A percentile compares a stretch with the other conserved stretches of the same genome.
Evolutionary conservation across 2,329 filamentous ascomycete genomes (phyloP).

Genomic region (Pseudogymnoascus sp.): DNA sequence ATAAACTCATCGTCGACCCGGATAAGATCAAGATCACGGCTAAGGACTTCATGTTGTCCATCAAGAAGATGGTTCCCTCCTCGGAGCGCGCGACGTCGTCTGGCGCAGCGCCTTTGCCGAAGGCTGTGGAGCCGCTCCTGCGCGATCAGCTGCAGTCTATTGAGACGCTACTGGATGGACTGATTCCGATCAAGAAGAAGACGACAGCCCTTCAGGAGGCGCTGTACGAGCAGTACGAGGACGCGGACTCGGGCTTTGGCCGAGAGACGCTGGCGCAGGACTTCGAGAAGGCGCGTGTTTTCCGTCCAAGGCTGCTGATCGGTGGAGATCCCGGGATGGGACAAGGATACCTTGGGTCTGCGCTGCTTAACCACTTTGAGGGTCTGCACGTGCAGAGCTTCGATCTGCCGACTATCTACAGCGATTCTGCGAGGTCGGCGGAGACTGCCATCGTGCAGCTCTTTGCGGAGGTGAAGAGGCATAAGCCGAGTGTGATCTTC

Average conservation of each 20-base stretch:
- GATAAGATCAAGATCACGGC: constrained; percentile 77
- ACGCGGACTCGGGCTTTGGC: constrained; percentile 74
- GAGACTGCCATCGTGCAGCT: constrained; percentile 86
- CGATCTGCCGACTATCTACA: constrained; percentile 78
- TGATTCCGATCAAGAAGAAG: constrained; percentile 78
- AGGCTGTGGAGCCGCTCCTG: constrained; percentile 72
- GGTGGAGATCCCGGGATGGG: constrained; percentile 84
- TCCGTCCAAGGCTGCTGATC: constrained; percentile 79
- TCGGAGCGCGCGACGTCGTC: constrained; percentile 85
- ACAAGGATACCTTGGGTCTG: constrained; percentile 78
- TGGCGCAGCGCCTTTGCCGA: constrained; percentile 71
- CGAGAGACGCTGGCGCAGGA: constrained; percentile 67
- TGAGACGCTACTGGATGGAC: constrained; percentile 57
- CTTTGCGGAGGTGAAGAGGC: constrained; percentile 85
- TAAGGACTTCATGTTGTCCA: constrained; percentile 93
- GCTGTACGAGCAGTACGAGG: constrained; percentile 77
- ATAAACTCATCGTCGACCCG: constrained; percentile 84
- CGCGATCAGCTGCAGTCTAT: constrained; percentile 63
- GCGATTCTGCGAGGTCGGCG: constrained; percentile 58
- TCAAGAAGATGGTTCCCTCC: constrained; percentile 93
- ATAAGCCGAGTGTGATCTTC: constrained; percentile 94
- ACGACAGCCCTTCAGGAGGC: constrained; percentile 88
- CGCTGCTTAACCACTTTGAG: constrained; percentile 83
- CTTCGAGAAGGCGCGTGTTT: constrained; percentile 82
- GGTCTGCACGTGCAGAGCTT: constrained; percentile 92